phyloP scores from a whole-genome alignment of 805 yeast species.

The Candida endomychidarum region DNA sequence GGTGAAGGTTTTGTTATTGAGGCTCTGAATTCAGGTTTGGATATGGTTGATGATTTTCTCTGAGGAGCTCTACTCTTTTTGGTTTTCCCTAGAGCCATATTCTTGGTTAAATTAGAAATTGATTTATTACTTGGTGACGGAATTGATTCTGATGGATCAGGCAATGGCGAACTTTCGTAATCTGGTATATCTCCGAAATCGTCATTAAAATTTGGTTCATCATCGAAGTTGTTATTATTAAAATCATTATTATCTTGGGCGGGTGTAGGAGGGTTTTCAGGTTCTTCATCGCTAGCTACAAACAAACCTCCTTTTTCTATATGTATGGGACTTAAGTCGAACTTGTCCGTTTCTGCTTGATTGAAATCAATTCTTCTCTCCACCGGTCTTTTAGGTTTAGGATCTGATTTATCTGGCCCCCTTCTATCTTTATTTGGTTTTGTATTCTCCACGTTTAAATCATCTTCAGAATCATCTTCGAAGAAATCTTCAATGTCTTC shows the following conservation, averaged over 20 bases:
- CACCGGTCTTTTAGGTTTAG: conserved; percentile 8
- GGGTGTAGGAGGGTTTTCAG: too few species aligned
- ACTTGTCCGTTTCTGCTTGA: conserved; percentile 32
- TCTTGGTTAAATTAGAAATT: conserved; percentile 27
- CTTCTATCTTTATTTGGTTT: not conserved
- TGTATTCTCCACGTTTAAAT: not conserved
- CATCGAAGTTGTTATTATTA: not conserved
- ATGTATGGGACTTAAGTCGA: conserved; percentile 31
- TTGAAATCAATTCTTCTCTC: conserved; percentile 38
- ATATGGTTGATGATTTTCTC: not conserved
- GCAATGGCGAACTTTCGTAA: conserved; percentile 1
- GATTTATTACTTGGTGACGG: conserved; percentile 11
- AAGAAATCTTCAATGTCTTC: conserved; percentile 72
- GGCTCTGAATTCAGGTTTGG: not conserved
- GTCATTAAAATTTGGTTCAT: conserved; percentile 5
- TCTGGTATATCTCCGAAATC: not conserved
- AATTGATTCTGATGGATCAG: conserved; percentile 2
- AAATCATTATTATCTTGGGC: not conserved
- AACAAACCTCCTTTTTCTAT: conserved; percentile 4
- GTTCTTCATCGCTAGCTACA: not conserved
- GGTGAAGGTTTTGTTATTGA: conserved; percentile 29
- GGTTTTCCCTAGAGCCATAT: conserved; percentile 29
- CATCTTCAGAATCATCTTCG: conserved; percentile 35
- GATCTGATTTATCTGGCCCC: not conserved
- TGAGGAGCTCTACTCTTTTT: conserved; percentile 5